Evolutionary conservation across 2,329 filamentous ascomycete genomes (phyloP).

Genomic region (Colletotrichum horii): DNA sequence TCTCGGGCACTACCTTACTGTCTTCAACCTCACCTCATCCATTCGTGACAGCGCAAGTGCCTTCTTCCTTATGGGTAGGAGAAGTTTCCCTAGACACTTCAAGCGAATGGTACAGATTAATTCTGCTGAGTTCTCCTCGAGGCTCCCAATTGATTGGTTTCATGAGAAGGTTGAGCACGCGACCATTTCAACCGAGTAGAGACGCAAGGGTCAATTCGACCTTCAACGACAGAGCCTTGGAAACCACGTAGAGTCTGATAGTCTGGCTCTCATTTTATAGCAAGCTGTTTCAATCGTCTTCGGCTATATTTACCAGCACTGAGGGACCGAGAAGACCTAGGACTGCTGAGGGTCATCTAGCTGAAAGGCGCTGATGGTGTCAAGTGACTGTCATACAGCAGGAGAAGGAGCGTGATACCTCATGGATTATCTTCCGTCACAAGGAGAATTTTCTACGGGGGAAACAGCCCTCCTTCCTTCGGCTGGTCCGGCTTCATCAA

Average conservation of each 20-base stretch:
- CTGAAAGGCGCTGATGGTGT: neutral
- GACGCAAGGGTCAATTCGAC: neutral
- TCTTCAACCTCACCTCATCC: neutral
- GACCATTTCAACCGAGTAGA: neutral
- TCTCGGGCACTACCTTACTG: neutral
- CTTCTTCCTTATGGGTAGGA: neutral
- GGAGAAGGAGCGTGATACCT: neutral
- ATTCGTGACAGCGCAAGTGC: neutral
- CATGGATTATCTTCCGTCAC: neutral
- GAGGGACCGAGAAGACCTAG: neutral
- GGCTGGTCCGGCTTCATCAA: neutral
- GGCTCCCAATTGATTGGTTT: neutral
- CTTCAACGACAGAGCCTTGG: neutral
- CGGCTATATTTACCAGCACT: neutral
- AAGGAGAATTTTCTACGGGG: neutral
- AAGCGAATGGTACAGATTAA: neutral
- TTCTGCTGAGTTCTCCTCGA: neutral
- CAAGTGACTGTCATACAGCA: neutral
- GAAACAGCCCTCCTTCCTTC: neutral
- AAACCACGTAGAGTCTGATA: neutral
- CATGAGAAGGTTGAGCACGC: neutral
- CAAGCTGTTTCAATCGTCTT: no score
- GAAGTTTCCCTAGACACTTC: neutral
- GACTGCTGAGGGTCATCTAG: neutral
- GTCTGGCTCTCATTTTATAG: no score